Evolutionary conservation across 2,329 filamentous ascomycete genomes (phyloP), one percentile per base, ranked within the genome.

Genomic region (Chaetomiaceae sp.): DNA sequence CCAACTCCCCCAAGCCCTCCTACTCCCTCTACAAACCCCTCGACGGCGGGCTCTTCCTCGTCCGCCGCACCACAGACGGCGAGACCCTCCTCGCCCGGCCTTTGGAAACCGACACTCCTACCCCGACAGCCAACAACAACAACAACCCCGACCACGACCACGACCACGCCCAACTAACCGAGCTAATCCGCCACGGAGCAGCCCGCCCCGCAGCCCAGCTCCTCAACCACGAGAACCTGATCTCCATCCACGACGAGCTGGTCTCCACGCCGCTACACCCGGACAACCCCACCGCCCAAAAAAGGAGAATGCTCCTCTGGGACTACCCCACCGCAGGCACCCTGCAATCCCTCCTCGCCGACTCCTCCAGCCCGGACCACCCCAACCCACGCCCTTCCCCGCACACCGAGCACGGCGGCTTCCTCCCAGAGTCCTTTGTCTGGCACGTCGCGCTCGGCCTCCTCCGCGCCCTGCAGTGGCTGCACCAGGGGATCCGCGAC

Each of bases 401-500:
- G n/a, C n/a, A 37, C 33, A 7, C 3, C n/a, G 21, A 9, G 7
- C 6, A 11, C 16, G 6, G 21, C 25, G 11, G 13, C 11, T 76
- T 75, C 56, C 62, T 79, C 11, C 77, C 78, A 0, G 79, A 82
- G 58, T 69, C 71, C 2, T 66, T 82, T 11, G 78, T 77, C 57
- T 82, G 79, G 79, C 78, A 82, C 59, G 77, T 82, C 8, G 67
- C 77, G 11, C 62, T 68, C 10, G 75, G 73, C 7, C 63, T 81
- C 42, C 64, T 75, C 13, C 68, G 69, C n/a, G 77, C 76, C 2
- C 68, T 81, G 34, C 64, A 73, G 27, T 81, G 75, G 69, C 65
- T 82, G 18, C 79, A 82, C 61, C 72, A 78, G 40, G 79, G 79
- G 14, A 43, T 58, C 3, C 25, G 62, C 37, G 61, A 64, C 5